Percentiles rank a stretch among this genome's conserved stretches.
These are phyloP conservation scores for Pyronema omphalodes DNA, from an alignment of 495 filamentous ascomycete genomes.

Conservation along the genomic window DNA sequence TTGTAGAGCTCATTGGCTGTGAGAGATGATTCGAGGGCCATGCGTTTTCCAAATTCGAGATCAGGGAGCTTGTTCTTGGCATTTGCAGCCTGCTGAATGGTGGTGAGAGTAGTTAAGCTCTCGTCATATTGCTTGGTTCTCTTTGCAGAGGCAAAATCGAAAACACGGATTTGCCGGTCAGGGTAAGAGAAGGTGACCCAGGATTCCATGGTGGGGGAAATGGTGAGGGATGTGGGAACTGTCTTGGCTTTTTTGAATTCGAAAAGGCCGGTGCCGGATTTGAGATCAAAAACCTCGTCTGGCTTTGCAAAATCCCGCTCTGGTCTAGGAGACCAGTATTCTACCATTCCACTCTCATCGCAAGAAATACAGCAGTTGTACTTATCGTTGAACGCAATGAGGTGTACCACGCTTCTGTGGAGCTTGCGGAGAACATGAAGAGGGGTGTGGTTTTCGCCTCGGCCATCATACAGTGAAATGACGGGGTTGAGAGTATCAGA, in stretches of 20 bases:
- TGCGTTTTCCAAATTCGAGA: slow-evolving; percentile 76
- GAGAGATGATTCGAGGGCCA: slow-evolving; percentile 75
- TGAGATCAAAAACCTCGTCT: slow-evolving; percentile 74
- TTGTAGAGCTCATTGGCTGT: slow-evolving; percentile 47
- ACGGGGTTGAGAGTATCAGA: slow-evolving; percentile 54
- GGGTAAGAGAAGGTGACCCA: slow-evolving; percentile 88
- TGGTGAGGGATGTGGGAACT: slow-evolving; percentile 59
- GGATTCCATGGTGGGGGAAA: slow-evolving; percentile 66
- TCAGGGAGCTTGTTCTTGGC: slow-evolving; percentile 59
- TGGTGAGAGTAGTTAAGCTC: slow-evolving; percentile 62
- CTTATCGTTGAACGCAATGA: slow-evolving; percentile 75
- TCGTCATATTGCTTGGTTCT: slow-evolving; percentile 88
- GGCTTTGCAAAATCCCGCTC: slow-evolving; percentile 72
- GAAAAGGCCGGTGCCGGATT: slow-evolving; percentile 83
- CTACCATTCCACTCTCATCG: slow-evolving; percentile 84
- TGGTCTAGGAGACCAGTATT: slow-evolving; percentile 67
- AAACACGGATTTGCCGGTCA: slow-evolving; percentile 78
- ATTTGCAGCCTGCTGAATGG: slow-evolving; percentile 88
- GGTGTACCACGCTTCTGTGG: slow-evolving; percentile 57
- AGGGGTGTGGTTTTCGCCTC: slow-evolving; percentile 53
- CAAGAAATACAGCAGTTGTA: slow-evolving; percentile 81
- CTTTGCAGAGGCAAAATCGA: slow-evolving; percentile 78
- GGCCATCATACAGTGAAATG: slow-evolving; percentile 74
- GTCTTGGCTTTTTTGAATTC: slow-evolving; percentile 88
- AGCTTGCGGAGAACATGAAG: slow-evolving; percentile 55